Conservation (phyloP, 2,329 filamentous ascomycete genomes). For the Ceratocystis smalleyi region DNA sequence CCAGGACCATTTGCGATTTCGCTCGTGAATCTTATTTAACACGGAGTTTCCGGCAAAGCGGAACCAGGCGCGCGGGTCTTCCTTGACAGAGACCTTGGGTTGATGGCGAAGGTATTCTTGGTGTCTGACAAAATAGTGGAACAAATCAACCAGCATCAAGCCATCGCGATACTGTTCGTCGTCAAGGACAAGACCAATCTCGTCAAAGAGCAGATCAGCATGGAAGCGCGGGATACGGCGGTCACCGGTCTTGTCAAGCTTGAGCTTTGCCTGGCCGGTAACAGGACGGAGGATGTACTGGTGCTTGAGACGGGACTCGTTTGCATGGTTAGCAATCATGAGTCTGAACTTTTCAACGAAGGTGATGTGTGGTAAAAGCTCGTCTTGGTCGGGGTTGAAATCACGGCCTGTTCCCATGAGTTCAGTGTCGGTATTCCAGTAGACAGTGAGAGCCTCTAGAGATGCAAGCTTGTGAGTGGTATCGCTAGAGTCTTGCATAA, state of each 20-base stretch:
- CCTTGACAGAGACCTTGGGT: slow-evolving; percentile 68
- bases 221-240: slow-evolving; percentile 71
- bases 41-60: slow-evolving; percentile 81
- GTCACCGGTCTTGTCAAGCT: slow-evolving; percentile 84
- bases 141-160: slow-evolving; percentile 94
- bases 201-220: slow-evolving; percentile 81
- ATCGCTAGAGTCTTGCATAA: slow-evolving; percentile 71
- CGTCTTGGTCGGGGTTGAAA: slow-evolving; percentile 32
- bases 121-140: slow-evolving; percentile 95
- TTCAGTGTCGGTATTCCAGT: slow-evolving; percentile 92
- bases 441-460: slow-evolving; percentile 75
- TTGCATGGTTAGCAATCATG: slow-evolving; percentile 42
- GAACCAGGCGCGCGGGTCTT: slow-evolving; percentile 86
- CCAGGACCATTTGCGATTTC: slow-evolving; percentile 90
- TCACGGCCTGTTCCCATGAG: slow-evolving; percentile 73
- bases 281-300: slow-evolving; percentile 96
- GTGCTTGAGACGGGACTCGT: slow-evolving; percentile 36
- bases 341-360: slow-evolving; percentile 62
- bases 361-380: slow-evolving; percentile 54
- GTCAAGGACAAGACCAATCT: slow-evolving; percentile 93
- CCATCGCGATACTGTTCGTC: slow-evolving; percentile 95
- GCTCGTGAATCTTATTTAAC: slow-evolving; percentile 84
- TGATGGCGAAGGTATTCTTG: slow-evolving; percentile 92
- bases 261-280: slow-evolving; percentile 83
- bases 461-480: slow-evolving; percentile 90